These are phyloP conservation scores for Microstegium vimineum DNA, from an alignment of 176 grass and related monocot genomes.

Conservation along the genomic window DNA sequence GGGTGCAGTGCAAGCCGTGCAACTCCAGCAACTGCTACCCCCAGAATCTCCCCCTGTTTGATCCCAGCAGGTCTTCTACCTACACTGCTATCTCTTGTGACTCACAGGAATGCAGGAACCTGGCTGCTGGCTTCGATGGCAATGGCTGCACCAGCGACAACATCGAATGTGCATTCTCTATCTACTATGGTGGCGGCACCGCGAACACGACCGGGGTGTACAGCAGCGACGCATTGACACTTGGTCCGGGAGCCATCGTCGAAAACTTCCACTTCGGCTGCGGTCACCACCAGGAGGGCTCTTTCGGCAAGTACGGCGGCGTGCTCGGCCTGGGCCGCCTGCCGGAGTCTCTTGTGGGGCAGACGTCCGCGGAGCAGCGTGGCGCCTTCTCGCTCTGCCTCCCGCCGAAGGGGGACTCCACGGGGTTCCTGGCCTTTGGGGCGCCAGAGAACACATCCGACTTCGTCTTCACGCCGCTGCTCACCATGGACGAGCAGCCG, in stretches of 20 bases:
- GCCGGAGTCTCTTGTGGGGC: neutral
- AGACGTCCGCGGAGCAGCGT: neutral
- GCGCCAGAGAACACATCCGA: neutral
- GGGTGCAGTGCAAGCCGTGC: conserved; percentile 55
- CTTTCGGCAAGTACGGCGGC: neutral
- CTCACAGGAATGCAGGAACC: neutral
- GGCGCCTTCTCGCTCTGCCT: conserved; percentile 38
- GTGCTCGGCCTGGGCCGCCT: neutral
- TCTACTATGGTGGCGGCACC: neutral
- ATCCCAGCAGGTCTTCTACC: neutral
- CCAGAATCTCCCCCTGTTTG: neutral
- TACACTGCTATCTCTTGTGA: neutral
- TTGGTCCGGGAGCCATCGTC: neutral
- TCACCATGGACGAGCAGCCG: neutral
- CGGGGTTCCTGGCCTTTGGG: conserved; percentile 44
- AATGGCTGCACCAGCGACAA: neutral
- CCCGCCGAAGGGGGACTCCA: conserved; percentile 29
- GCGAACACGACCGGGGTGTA: neutral
- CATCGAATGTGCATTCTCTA: no score
- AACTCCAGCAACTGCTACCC: neutral
- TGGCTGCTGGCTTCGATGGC: neutral
- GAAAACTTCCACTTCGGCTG: neutral
- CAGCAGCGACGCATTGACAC: neutral
- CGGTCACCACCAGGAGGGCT: neutral
- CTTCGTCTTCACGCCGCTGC: conserved; percentile 28